Evolutionary conservation across 257 asterid species (phyloP).

Genomic region (Cynanchum wilfordii): DNA sequence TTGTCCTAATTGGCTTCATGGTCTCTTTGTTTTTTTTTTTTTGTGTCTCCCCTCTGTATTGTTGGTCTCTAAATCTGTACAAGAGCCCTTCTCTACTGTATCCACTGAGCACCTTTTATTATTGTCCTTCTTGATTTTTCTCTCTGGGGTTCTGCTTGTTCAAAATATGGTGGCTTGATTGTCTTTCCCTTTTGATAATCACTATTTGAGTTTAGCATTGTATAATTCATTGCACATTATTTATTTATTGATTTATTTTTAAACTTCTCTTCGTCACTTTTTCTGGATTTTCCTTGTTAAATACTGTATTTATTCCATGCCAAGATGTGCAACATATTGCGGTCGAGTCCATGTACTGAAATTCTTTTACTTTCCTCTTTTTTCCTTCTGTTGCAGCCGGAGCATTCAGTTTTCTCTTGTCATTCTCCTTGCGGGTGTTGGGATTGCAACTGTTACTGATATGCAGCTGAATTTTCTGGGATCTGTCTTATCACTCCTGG

Average conservation of each 20-base stretch:
- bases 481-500: constrained; percentile 71
- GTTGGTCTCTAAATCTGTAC: not conserved
- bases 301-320: not conserved
- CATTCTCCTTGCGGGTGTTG: constrained; percentile 80
- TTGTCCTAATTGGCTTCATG: not conserved
- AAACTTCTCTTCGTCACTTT: not conserved
- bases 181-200: not conserved
- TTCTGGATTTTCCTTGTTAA: not conserved
- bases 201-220: not conserved
- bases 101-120: not conserved
- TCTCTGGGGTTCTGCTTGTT: not conserved
- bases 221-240: not conserved
- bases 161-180: no score
- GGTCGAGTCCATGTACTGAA: constrained; percentile 22
- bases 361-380: not conserved
- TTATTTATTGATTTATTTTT: not conserved
- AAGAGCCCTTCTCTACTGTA: not conserved
- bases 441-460: constrained; percentile 87
- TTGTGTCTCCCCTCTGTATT: not conserved
- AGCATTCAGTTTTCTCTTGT: constrained; percentile 59
- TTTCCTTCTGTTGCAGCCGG: constrained; percentile 53
- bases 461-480: constrained; percentile 86
- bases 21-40: not conserved
- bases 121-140: not conserved
- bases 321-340: not conserved